Evolutionary conservation across 495 filamentous ascomycete genomes (phyloP).

Genomic region (Penicillium chermesinum): DNA sequence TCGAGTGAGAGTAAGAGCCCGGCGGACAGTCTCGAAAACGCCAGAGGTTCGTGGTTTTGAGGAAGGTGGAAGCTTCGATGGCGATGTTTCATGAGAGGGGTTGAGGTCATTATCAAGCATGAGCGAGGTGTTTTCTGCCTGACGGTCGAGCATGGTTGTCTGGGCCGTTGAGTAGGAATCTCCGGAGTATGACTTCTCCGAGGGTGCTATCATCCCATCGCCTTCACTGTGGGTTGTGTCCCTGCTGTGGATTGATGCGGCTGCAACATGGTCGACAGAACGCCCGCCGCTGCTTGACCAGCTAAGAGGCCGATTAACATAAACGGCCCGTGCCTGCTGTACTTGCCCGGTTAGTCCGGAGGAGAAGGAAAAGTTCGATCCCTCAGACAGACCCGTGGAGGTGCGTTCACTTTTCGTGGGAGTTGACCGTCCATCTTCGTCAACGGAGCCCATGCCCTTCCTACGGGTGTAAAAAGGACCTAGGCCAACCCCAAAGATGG

Average conservation of each 20-base stretch:
- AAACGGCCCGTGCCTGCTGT: constrained; percentile 10
- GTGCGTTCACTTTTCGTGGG: constrained; percentile 53
- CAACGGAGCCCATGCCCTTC: constrained; percentile 16
- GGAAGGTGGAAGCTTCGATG: constrained; percentile 28
- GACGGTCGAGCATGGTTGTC: constrained; percentile 55
- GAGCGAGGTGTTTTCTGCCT: constrained; percentile 61
- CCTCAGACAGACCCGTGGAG: constrained; percentile 51
- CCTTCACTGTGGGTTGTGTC: constrained; percentile 22
- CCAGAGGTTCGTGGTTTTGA: constrained; percentile 38
- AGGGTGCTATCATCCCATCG: constrained; percentile 20
- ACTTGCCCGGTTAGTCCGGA: constrained; percentile 18
- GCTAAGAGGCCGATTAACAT: constrained; percentile 17
- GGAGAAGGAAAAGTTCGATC: constrained; percentile 32
- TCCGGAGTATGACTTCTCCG: constrained; percentile 39
- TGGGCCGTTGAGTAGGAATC: constrained; percentile 66
- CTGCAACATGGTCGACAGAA: constrained; percentile 21
- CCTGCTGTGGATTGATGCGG: constrained; percentile 17
- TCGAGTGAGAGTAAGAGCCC: constrained; percentile 43
- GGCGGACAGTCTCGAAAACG: constrained; percentile 49
- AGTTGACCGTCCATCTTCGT: constrained; percentile 28
- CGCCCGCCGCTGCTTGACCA: constrained; percentile 25
- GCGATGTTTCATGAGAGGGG: constrained; percentile 19
- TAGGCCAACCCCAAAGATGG: constrained; percentile 25
- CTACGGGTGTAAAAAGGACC: constrained; percentile 25
- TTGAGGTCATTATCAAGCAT: constrained; percentile 32